Conservation (phyloP, 2,329 filamentous ascomycete species). For the Aspergillus awamori region DNA sequence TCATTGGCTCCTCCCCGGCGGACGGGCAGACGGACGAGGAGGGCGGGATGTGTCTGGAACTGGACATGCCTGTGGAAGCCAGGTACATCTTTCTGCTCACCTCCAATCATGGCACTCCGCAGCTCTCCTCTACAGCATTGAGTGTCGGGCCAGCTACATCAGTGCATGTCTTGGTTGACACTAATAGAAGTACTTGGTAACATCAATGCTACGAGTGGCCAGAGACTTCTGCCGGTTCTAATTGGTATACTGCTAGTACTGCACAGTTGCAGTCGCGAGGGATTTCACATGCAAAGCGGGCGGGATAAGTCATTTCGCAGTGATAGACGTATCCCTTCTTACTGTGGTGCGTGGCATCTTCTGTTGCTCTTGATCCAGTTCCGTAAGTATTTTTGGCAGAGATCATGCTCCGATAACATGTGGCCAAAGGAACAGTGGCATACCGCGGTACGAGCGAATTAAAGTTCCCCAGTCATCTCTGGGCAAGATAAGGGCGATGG, state of each 20-base stretch:
- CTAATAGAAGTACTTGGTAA: not conserved
- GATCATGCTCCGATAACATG: not conserved
- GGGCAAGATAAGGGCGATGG: not conserved
- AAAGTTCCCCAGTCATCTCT: not conserved
- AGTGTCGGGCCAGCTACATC: no score
- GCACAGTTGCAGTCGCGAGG: not conserved
- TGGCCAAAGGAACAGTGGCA: not conserved
- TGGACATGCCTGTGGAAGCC: not conserved
- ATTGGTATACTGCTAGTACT: not conserved
- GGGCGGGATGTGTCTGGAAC: not conserved
- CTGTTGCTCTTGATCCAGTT: no score
- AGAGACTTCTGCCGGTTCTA: not conserved
- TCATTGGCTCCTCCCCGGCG: constrained; percentile 3
- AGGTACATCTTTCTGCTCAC: not conserved
- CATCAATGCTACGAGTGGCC: not conserved
- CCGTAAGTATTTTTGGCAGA: not conserved
- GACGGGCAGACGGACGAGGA: not conserved
- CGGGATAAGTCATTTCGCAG: not conserved
- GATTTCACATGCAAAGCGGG: not conserved
- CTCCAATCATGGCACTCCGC: not conserved
- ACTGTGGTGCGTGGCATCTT: no score
- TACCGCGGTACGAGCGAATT: not conserved
- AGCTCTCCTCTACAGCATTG: no score
- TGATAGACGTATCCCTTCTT: not conserved
- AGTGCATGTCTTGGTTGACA: no score